Conservation (phyloP, 805 yeast species). For the Saturnispora galanensis region DNA sequence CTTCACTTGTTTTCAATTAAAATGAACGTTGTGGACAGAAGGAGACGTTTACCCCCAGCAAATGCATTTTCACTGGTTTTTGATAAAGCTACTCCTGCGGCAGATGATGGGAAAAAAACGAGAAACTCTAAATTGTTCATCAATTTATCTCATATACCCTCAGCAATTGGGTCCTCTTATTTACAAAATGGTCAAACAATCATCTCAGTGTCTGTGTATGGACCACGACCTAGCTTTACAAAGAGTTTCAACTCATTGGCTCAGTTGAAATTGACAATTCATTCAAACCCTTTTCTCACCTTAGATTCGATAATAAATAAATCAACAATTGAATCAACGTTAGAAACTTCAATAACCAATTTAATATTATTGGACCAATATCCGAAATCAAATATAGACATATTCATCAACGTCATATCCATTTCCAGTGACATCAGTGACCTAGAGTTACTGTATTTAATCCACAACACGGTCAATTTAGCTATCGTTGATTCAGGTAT, state of each 20-base stretch:
- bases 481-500: slow-evolving; percentile 83
- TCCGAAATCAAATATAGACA: slow-evolving; percentile 83
- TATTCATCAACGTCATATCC: slow-evolving; percentile 62
- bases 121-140: slow-evolving; percentile 33
- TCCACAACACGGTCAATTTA: slow-evolving; percentile 54
- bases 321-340: slow-evolving; percentile 24
- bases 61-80: slow-evolving; percentile 47
- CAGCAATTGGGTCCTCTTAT: slow-evolving; percentile 61
- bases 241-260: slow-evolving; percentile 26
- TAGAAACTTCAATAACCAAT: slow-evolving; percentile 32
- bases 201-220: slow-evolving; percentile 65
- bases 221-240: slow-evolving; percentile 65
- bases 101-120: slow-evolving; percentile 7
- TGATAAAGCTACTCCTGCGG: slow-evolving; percentile 13
- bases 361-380: slow-evolving; percentile 56
- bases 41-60: slow-evolving; percentile 78
- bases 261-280: slow-evolving; percentile 18
- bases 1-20: background rate
- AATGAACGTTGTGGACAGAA: slow-evolving; percentile 52
- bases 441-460: slow-evolving; percentile 30
- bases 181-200: slow-evolving; percentile 56
- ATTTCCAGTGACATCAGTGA: slow-evolving; percentile 26
- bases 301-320: slow-evolving; percentile 22
- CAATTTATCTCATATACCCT: slow-evolving; percentile 54
- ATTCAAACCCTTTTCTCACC: slow-evolving; percentile 15